Conservation (phyloP, 2,329 filamentous ascomycete genomes). For the Waltergamsia citrina region DNA sequence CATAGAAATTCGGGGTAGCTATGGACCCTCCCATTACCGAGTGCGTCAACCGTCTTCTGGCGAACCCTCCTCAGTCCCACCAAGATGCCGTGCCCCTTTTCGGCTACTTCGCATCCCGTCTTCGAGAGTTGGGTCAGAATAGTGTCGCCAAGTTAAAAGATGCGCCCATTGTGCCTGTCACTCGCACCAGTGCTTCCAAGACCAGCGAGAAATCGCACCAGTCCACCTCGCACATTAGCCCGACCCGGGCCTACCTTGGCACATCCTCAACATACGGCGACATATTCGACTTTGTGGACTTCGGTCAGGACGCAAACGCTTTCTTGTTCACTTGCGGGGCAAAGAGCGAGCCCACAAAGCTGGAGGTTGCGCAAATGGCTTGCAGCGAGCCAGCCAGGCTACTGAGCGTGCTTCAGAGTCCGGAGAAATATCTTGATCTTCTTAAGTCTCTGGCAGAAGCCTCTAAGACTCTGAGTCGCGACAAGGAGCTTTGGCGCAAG, state of each 20-base stretch:
- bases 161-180: conserved; percentile 64
- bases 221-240: conserved; percentile 39
- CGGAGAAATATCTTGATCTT: conserved; percentile 80
- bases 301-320: conserved; percentile 75
- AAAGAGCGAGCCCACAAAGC: conserved; percentile 80
- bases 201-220: conserved; percentile 29
- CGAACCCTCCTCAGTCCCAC: conserved; percentile 59
- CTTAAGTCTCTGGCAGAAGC: conserved; percentile 74
- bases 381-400: conserved; percentile 76
- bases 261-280: conserved; percentile 62
- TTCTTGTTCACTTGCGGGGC: conserved; percentile 86
- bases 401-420: conserved; percentile 66
- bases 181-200: conserved; percentile 16
- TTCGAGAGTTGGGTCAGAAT: conserved; percentile 60
- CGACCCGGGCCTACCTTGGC: conserved; percentile 74
- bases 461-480: conserved; percentile 58
- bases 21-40: conserved; percentile 68
- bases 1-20: conserved; percentile 72
- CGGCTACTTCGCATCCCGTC: conserved; percentile 70
- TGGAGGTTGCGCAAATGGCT: conserved; percentile 77
- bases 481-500: conserved; percentile 67
- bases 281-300: conserved; percentile 96
- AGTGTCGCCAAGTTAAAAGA: conserved; percentile 51
- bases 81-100: conserved; percentile 65
- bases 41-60: conserved; percentile 65